phyloP scores from a whole-genome alignment of 148 eudicot species.

The Mesembryanthemum crystallinum region DNA sequence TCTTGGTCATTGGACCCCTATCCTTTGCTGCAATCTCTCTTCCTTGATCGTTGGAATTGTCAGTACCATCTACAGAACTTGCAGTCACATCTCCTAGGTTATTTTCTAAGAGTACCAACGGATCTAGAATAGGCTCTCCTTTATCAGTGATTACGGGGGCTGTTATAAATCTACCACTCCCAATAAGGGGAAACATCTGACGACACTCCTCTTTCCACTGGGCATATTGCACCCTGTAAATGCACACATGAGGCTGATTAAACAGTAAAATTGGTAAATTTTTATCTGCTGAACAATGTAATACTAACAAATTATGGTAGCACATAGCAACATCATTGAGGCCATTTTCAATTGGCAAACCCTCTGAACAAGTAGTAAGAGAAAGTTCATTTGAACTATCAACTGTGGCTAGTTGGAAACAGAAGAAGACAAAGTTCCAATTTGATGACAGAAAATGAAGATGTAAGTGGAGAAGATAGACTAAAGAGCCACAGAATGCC shows the following conservation, averaged over 20 bases:
- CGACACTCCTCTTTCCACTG: slow-evolving; percentile 77
- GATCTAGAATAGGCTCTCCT: slow-evolving; percentile 79
- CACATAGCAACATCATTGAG: neutral
- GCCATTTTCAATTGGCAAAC: neutral
- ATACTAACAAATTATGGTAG: neutral
- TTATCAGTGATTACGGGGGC: slow-evolving; percentile 78
- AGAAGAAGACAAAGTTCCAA: neutral
- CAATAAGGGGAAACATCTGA: slow-evolving; percentile 75
- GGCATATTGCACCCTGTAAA: slow-evolving; percentile 63
- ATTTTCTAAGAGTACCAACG: slow-evolving; percentile 72
- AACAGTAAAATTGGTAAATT: neutral
- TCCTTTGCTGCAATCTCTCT: slow-evolving; percentile 26
- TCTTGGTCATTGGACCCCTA: slow-evolving; percentile 39
- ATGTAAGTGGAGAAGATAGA: slow-evolving; percentile 8
- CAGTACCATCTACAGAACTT: slow-evolving; percentile 25
- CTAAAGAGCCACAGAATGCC: neutral
- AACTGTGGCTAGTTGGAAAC: neutral
- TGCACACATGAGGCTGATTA: slow-evolving; percentile 8
- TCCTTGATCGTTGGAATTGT: slow-evolving; percentile 15
- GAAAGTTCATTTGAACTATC: neutral
- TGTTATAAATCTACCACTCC: slow-evolving; percentile 85
- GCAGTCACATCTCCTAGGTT: slow-evolving; percentile 33
- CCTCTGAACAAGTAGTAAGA: neutral
- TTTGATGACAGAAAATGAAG: too few relatives aligned
- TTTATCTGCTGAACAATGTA: neutral